A percentile compares a stretch with the other conserved stretches of the same genome.
Evolutionary conservation across 2,329 filamentous ascomycete species (phyloP).

Genomic region (Aureobasidium subglaciale): DNA sequence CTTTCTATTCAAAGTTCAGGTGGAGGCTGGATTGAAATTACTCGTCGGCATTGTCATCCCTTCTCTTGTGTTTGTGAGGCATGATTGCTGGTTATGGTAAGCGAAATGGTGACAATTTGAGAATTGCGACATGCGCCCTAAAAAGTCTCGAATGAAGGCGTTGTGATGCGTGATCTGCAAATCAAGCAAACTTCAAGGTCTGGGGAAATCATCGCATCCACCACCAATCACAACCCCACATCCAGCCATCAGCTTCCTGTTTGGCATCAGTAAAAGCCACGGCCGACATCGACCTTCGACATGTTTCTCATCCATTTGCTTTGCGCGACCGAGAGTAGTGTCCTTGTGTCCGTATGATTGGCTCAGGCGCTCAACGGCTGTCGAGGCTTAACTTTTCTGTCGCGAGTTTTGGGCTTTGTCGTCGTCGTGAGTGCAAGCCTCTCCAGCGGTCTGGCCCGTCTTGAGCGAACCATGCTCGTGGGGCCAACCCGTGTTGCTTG

Average conservation of each 20-base stretch:
- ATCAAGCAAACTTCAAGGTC: neutral
- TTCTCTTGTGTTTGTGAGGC: slow-evolving; percentile 29
- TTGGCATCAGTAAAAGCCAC: neutral
- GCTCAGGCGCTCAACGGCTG: neutral
- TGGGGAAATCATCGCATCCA: neutral
- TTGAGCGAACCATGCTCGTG: slow-evolving; percentile 1
- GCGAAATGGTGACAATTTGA: neutral
- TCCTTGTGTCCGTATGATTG: slow-evolving; percentile 1
- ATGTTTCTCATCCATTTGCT: neutral
- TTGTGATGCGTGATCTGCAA: neutral
- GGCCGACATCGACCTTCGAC: neutral
- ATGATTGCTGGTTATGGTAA: slow-evolving; percentile 12
- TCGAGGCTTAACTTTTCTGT: neutral
- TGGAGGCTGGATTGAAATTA: slow-evolving; percentile 20
- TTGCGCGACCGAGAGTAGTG: neutral
- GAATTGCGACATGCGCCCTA: neutral
- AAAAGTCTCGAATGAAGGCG: neutral
- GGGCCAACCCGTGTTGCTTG: neutral
- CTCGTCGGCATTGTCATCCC: slow-evolving; percentile 30
- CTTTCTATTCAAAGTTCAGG: slow-evolving; percentile 40
- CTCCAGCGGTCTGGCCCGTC: neutral
- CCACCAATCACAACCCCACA: neutral
- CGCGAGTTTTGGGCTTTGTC: neutral
- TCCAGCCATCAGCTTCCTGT: neutral
- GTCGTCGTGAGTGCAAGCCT: neutral